These are phyloP conservation scores for Fusarium mangiferae DNA, from an alignment of 2,329 filamentous ascomycete species.

Conservation along the genomic window DNA sequence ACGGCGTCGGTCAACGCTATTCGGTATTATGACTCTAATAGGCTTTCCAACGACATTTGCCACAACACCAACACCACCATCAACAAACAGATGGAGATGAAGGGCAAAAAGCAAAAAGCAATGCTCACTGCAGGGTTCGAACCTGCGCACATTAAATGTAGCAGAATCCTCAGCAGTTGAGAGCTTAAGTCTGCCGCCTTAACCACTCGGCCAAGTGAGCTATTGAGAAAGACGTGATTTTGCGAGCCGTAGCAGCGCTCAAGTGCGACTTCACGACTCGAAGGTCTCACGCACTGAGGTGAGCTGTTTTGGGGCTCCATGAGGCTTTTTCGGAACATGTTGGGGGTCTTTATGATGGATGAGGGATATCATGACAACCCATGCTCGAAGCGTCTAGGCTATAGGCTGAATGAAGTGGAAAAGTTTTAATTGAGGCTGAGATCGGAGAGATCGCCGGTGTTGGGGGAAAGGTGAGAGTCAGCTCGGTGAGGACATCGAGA, in stretches of 20 bases:
- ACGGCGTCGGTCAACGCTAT: not conserved
- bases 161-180: slow-evolving; percentile 5
- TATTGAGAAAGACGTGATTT: not conserved
- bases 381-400: not conserved
- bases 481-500: not conserved
- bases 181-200: slow-evolving; percentile 24
- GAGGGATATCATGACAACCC: not conserved
- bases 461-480: not conserved
- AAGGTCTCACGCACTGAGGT: not conserved
- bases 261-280: fast-evolving
- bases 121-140: slow-evolving; percentile 14
- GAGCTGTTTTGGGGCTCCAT: not conserved
- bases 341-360: not conserved
- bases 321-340: not conserved
- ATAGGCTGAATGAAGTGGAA: not conserved
- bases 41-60: not conserved
- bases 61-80: not conserved
- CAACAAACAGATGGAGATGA: not conserved
- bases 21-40: not conserved
- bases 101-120: not conserved
- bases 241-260: fast-evolving
- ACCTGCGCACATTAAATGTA: slow-evolving; percentile 18
- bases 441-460: not conserved
- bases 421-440: not conserved
- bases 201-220: slow-evolving; percentile 23